A percentile compares a stretch with the other conserved stretches of the same genome.
Conservation (phyloP, 345 rosid genomes). For the Turritis glabra region DNA sequence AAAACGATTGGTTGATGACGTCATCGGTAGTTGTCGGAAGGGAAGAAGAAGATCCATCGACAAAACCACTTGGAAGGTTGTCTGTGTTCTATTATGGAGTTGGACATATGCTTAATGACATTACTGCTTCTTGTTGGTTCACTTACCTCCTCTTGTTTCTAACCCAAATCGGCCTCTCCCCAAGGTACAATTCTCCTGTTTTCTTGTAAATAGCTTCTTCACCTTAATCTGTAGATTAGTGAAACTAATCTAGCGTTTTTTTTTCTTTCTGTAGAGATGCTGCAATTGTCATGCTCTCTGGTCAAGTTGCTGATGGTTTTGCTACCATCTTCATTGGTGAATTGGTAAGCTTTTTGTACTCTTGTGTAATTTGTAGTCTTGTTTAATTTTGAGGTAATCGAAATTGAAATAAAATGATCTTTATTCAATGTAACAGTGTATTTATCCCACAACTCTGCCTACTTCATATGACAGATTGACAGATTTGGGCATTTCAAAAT, state of each 20-base stretch:
- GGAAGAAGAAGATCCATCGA: constrained; percentile 48
- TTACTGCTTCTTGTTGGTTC: constrained; percentile 97
- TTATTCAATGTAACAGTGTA: background rate
- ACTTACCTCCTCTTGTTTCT: constrained; percentile 85
- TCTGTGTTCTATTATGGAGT: constrained; percentile 80
- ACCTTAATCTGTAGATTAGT: background rate
- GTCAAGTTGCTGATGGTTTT: constrained; percentile 93
- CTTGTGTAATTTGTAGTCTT: background rate
- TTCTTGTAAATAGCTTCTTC: background rate
- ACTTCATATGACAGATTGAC: constrained; percentile 31
- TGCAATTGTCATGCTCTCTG: constrained; percentile 88
- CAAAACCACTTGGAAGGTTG: constrained; percentile 67
- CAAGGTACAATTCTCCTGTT: constrained; percentile 48
- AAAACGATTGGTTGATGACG: constrained; percentile 26
- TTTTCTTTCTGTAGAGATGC: constrained; percentile 58
- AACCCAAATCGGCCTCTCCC: constrained; percentile 86
- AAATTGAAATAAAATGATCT: background rate
- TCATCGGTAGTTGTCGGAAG: constrained; percentile 36
- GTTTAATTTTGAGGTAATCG: background rate
- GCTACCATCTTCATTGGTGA: constrained; percentile 81
- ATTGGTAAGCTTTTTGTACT: constrained; percentile 54
- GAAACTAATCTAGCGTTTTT: background rate
- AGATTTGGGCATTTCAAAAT: constrained; percentile 96
- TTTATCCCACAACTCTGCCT: constrained; percentile 15
- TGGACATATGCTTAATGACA: constrained; percentile 97